Evolutionary conservation across 2,329 filamentous ascomycete genomes (phyloP).

Genomic region (Mariannaea elegans): DNA sequence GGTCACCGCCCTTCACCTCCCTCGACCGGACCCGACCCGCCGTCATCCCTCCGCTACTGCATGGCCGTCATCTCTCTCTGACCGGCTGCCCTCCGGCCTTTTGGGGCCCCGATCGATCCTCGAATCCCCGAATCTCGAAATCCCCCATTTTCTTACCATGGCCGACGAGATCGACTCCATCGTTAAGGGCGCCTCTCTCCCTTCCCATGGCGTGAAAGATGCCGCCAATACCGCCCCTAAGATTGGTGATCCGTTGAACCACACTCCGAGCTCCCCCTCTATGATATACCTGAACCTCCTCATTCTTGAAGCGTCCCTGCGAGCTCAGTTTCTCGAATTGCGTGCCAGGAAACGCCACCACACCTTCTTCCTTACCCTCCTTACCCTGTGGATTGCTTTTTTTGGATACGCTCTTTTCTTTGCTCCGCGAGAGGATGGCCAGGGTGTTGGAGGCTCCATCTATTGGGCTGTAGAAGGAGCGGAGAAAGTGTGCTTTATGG

Average conservation of each 20-base stretch:
- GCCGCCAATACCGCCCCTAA: constrained; percentile 55
- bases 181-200: constrained; percentile 86
- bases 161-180: constrained; percentile 81
- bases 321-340: constrained; percentile 90
- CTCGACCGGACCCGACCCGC: constrained; percentile 5
- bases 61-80: constrained; percentile 36
- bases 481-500: constrained; percentile 91
- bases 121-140: neutral
- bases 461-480: constrained; percentile 95
- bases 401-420: constrained; percentile 94
- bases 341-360: constrained; percentile 90
- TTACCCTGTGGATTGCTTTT: constrained; percentile 81
- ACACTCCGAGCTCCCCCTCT: constrained; percentile 87
- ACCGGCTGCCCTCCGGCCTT: constrained; percentile 37
- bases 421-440: constrained; percentile 94
- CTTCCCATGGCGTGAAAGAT: constrained; percentile 61
- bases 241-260: constrained; percentile 75
- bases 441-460: constrained; percentile 88
- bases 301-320: constrained; percentile 93
- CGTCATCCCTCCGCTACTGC: constrained; percentile 4
- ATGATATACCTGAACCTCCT: constrained; percentile 99
- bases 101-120: constrained; percentile 13
- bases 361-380: constrained; percentile 86
- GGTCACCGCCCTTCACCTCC: constrained; percentile 9
- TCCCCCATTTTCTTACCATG: constrained; percentile 52